Evolutionary conservation across 352 stramenopile species (phyloP), one percentile per base, ranked within the genome.

Genomic region (Plasmopara muralis): DNA sequence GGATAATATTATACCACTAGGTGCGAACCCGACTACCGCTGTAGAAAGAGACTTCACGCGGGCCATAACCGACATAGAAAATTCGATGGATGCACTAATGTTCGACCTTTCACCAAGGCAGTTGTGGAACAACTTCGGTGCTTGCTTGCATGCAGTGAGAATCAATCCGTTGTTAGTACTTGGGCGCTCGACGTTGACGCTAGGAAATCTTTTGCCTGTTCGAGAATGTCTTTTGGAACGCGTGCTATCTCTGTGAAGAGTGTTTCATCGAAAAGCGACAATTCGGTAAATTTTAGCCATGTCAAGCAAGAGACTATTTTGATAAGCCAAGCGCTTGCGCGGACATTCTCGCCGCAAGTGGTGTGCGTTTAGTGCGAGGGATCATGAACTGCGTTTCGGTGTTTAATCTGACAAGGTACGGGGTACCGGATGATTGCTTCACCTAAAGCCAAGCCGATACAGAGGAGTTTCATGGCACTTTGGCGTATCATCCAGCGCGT

Each of bases 71-170:
- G 33, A 53, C 34, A 1, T 55, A 34, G 31, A 29, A 2, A 4
- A 45, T 5, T 0, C 9, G 6, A 50, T 64, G 2, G 43, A 66
- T 16, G 14, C 6, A 4, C 18, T 1, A 25, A 50, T 55, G 39
- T 53, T 46, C 9, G 2, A 33, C 0, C 9, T 52, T 45, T 37
- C 51, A 39, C 5, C 30, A 8, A 55, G 53, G 48, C 47, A 51
- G 35, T 52, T 14, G 6, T 55, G 53, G 53, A 53, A 61, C 16
- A 59, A 64, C 6, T 64, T 74, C 25, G 66, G 66, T 60, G 47
- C 61, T 59, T 67, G 50, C n/a, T 66, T 74, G 16, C 64, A 74
- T 66, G 57, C 53, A 30, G 43, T 70, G 46, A 58, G 50, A 70
- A 69, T 75, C 16, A 64, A 68, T 55, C 54, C 52, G 28, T 57